These are phyloP conservation scores for Neurospora sp. DNA, from an alignment of 2,329 filamentous ascomycete species.

Conservation along the genomic window DNA sequence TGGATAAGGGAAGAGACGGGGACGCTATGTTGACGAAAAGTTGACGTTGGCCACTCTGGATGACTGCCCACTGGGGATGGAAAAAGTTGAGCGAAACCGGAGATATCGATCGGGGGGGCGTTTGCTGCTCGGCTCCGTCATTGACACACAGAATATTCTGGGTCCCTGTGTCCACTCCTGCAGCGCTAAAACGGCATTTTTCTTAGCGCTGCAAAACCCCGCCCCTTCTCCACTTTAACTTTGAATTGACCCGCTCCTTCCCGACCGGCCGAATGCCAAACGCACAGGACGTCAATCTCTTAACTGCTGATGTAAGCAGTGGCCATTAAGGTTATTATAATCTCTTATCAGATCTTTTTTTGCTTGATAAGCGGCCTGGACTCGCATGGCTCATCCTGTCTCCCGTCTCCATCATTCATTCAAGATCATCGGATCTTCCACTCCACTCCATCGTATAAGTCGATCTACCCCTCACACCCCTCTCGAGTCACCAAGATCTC, in stretches of 20 bases:
- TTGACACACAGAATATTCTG: neutral
- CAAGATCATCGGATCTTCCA: neutral
- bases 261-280: neutral
- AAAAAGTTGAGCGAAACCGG: neutral
- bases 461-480: neutral
- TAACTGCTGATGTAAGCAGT: neutral
- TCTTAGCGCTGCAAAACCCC: neutral
- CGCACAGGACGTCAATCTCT: neutral
- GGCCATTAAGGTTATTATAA: neutral
- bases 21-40: neutral
- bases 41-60: neutral
- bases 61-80: neutral
- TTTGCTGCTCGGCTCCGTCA: neutral
- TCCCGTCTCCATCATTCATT: neutral
- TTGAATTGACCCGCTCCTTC: neutral
- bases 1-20: neutral
- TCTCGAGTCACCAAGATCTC: neutral
- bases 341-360: neutral
- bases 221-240: neutral
- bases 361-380: neutral
- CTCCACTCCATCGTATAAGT: neutral
- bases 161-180: neutral
- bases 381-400: neutral
- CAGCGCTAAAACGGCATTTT: neutral
- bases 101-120: neutral